Evolutionary conservation across 208 protist genomes (phyloP), one percentile per base, ranked within the genome.

Genomic region (Herpetomonas tarakana): DNA sequence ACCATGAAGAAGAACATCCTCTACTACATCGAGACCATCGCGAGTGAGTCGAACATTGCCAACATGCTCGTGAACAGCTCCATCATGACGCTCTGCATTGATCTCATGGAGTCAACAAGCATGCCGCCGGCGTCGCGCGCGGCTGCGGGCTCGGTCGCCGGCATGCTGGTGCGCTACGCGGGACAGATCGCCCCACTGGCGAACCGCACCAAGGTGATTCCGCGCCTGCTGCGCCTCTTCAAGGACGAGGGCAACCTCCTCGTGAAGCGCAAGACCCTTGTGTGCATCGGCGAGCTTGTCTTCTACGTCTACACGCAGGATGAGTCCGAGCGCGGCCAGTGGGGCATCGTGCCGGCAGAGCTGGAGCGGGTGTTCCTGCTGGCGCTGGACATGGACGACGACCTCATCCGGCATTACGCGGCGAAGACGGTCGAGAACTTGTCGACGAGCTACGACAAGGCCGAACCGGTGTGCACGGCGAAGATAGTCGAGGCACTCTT

Each of bases 361-460:
- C 54, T 87, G 16, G 65, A 74, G 22, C 51, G 39, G 28, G 51
- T 84, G n/a, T 94, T 84, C 59, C 18, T 80, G 21, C 30, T 55
- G 18, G 72, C 83, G 24, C 72, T 97, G 16, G 54, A 69, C 29
- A 74, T 73, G 9, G 54, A 65, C 22, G 93, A 97, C 57, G 88
- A 93, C 27, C 73, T 93, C n/a, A 50, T 91, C 47, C 75, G 74
- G 66, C 91, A 97, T 61, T 97, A 95, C 74, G 86, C 84, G 26
- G 76, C 86, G 2, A 96, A 96, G 59, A 81, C 83, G 28, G 81
- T 97, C 29, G 93, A 97, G 65, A 97, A 97, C 71, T 64, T 97
- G 31, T 68, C 82, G n/a, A 85, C 88, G 0, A 75, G 86, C 1
- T 55, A 52, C 49, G 78, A 92, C 57, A 75, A 65, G 19, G 47